Percentiles rank a stretch among this genome's conserved stretches.
phyloP scores from a whole-genome alignment of 257 asterid species.

The Rubia yunnanensis region DNA sequence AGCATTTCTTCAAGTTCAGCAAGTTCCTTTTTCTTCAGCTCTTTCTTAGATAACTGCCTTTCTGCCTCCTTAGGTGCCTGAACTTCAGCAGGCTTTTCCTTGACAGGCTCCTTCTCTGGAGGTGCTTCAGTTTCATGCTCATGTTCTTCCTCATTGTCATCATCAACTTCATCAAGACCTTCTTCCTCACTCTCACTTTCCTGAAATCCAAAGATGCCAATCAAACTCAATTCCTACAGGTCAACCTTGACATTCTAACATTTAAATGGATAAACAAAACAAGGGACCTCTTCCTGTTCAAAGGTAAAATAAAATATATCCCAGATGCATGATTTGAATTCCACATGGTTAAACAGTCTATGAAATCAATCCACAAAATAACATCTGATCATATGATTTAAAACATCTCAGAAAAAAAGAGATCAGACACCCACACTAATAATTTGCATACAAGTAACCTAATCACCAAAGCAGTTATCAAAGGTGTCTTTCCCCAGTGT shows the following conservation, averaged over 20 bases:
- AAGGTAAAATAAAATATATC: background rate
- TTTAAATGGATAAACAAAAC: background rate
- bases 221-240: background rate
- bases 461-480: background rate
- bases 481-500: background rate
- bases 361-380: background rate
- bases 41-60: constrained; percentile 92
- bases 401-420: background rate
- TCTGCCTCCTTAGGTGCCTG: constrained; percentile 69
- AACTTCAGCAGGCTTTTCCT: constrained; percentile 38
- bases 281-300: background rate
- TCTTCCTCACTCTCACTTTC: constrained; percentile 44
- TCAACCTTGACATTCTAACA: background rate
- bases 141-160: constrained; percentile 68
- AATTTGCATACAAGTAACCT: background rate
- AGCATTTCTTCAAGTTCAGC: constrained; percentile 91
- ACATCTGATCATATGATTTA: background rate
- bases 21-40: constrained; percentile 88
- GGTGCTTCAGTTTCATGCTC: constrained; percentile 61
- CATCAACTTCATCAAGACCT: constrained; percentile 34
- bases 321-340: background rate
- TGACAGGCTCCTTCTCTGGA: constrained; percentile 35
- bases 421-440: background rate
- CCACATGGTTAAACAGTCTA: background rate
- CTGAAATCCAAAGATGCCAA: constrained; percentile 15